These are phyloP conservation scores for Avena sativa DNA, from an alignment of 176 grass and related monocot species.

Conservation along the genomic window DNA sequence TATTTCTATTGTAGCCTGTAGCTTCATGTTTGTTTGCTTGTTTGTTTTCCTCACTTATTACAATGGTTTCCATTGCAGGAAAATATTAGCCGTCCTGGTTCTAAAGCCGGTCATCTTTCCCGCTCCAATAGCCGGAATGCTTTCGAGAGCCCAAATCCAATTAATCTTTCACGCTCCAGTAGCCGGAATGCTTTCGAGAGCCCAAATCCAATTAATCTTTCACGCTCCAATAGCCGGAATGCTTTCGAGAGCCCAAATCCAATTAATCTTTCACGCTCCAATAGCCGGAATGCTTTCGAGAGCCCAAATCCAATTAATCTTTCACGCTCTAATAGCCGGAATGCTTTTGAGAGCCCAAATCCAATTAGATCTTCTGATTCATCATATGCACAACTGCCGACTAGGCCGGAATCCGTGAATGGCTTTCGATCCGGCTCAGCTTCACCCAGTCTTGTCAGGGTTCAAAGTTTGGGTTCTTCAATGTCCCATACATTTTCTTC, in stretches of 20 bases:
- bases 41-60: slow-evolving; percentile 33
- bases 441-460: slow-evolving; percentile 81
- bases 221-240: slow-evolving; percentile 16
- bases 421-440: slow-evolving; percentile 67
- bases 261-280: slow-evolving; percentile 28
- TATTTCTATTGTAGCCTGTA: background rate
- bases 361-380: slow-evolving; percentile 55
- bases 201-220: background rate
- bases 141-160: slow-evolving; percentile 13
- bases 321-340: slow-evolving; percentile 67
- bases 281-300: slow-evolving; percentile 30
- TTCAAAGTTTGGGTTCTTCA: slow-evolving; percentile 87
- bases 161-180: slow-evolving; percentile 59
- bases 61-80: slow-evolving; percentile 61
- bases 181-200: slow-evolving; percentile 66
- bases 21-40: background rate
- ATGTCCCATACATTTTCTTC: slow-evolving; percentile 66
- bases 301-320: slow-evolving; percentile 40
- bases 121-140: slow-evolving; percentile 23
- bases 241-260: slow-evolving; percentile 40
- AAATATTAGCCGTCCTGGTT: slow-evolving; percentile 55
- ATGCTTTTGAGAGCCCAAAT: slow-evolving; percentile 60
- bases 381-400: slow-evolving; percentile 49
- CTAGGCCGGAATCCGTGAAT: slow-evolving; percentile 63
- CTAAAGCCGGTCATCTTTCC: slow-evolving; percentile 54